Evolutionary conservation across 2,329 filamentous ascomycete species (phyloP).

Genomic region (Mycosphaerella sp.): DNA sequence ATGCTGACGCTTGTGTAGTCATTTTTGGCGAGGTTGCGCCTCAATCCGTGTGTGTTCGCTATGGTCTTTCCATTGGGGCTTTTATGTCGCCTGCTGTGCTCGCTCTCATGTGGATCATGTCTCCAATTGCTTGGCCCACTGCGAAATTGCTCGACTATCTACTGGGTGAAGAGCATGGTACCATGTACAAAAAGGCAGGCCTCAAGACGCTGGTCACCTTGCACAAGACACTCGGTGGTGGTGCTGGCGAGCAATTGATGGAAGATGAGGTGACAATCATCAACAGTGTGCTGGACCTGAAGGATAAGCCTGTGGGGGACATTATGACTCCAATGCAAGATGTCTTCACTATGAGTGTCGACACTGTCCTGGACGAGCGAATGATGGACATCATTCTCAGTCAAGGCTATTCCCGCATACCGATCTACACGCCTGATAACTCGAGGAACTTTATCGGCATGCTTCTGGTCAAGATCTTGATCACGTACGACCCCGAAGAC

Average conservation of each 20-base stretch:
- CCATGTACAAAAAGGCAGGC: constrained; percentile 95
- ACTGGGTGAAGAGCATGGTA: constrained; percentile 90
- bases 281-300: constrained; percentile 89
- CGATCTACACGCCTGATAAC: constrained; percentile 83
- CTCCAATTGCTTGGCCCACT: constrained; percentile 86
- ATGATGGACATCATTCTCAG: constrained; percentile 93
- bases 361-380: constrained; percentile 83
- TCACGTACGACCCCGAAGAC: constrained; percentile 97
- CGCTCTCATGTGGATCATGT: constrained; percentile 83
- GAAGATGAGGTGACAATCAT: constrained; percentile 99
- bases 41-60: constrained; percentile 93
- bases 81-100: constrained; percentile 88
- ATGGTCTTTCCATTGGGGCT: constrained; percentile 88
- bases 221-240: constrained; percentile 83
- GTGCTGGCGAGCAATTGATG: constrained; percentile 78
- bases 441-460: constrained; percentile 89
- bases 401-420: constrained; percentile 91
- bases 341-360: constrained; percentile 93
- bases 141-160: constrained; percentile 92
- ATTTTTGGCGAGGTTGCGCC: constrained; percentile 97
- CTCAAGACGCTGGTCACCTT: constrained; percentile 93
- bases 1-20: constrained; percentile 50
- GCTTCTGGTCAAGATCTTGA: constrained; percentile 96
- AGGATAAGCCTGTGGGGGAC: constrained; percentile 87
- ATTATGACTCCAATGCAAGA: constrained; percentile 99